These are phyloP conservation scores for Pseudogymnoascus destructans DNA, from an alignment of 2,329 filamentous ascomycete genomes.

Conservation along the genomic window DNA sequence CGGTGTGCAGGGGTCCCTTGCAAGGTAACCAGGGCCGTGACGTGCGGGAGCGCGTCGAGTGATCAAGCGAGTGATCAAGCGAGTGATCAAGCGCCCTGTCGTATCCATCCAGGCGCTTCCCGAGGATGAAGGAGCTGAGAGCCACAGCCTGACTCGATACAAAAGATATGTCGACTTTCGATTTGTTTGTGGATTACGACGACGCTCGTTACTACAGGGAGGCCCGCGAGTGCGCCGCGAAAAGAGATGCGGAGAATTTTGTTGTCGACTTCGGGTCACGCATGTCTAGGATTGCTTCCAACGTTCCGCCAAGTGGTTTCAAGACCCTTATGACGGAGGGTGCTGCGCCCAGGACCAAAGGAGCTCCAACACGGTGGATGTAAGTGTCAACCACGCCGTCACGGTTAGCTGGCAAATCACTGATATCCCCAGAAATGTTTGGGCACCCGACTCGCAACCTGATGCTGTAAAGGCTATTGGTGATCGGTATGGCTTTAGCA, in stretches of 20 bases:
- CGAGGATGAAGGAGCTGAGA: not conserved
- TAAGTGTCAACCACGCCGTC: conserved; percentile 26
- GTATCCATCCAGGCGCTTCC: not conserved
- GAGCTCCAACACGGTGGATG: conserved; percentile 56
- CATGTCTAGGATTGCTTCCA: conserved; percentile 40
- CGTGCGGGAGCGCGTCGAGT: conserved; percentile 4
- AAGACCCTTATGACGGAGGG: conserved; percentile 26
- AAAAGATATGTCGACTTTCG: not conserved
- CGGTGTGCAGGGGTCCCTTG: conserved; percentile 1
- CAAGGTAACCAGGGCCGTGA: not conserved
- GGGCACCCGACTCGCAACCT: conserved; percentile 49
- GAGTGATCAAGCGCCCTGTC: conserved; percentile 2
- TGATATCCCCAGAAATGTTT: conserved; percentile 44
- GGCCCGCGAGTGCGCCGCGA: not conserved
- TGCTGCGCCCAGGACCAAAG: conserved; percentile 20
- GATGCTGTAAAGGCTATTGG: conserved; percentile 32
- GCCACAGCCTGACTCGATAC: not conserved
- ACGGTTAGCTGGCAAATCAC: conserved; percentile 8
- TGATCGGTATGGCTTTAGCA: conserved; percentile 41
- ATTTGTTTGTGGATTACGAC: not conserved
- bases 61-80: not conserved
- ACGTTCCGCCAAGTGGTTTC: conserved; percentile 36
- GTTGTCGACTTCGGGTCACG: conserved; percentile 50
- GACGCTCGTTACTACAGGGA: not conserved
- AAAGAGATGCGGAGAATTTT: conserved; percentile 38